Percentiles rank a stretch among this genome's conserved stretches.
Conservation (phyloP, 176 grass and related monocot genomes). For the Aegilops bicornis region DNA sequence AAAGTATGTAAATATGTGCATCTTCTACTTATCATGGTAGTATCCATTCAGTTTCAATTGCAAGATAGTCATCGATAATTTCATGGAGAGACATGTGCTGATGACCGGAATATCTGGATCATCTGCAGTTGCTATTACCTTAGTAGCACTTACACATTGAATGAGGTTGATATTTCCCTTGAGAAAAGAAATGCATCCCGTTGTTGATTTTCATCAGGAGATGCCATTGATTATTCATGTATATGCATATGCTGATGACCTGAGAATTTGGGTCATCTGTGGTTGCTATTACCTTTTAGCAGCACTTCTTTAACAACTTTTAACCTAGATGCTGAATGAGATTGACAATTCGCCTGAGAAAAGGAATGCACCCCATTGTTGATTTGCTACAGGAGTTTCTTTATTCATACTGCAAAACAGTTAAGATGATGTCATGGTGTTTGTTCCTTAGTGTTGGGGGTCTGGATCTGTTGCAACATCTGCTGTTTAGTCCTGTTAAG, state of each 20-base stretch:
- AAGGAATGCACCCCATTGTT: neutral
- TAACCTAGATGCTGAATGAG: neutral
- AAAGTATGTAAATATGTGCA: slow-evolving; percentile 52
- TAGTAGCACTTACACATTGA: neutral
- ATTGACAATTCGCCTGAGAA: neutral
- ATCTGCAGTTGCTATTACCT: neutral
- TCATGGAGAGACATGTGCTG: neutral
- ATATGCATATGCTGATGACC: neutral
- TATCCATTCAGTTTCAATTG: slow-evolving; percentile 5
- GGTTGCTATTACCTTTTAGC: neutral
- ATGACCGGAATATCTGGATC: neutral
- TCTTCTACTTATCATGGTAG: neutral
- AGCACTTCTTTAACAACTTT: neutral
- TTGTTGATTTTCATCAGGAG: neutral
- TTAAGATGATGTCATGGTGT: neutral
- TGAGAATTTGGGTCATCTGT: neutral
- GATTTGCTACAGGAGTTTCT: neutral
- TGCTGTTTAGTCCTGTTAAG: neutral
- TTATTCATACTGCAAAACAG: neutral
- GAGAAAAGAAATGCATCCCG: neutral
- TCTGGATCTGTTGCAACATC: neutral
- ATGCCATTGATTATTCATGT: neutral
- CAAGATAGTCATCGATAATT: neutral
- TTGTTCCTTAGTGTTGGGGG: neutral
- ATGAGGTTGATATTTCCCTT: neutral